phyloP scores from a whole-genome alignment of 2,329 filamentous ascomycete species.

The Tolypocladium ovalisporum region DNA sequence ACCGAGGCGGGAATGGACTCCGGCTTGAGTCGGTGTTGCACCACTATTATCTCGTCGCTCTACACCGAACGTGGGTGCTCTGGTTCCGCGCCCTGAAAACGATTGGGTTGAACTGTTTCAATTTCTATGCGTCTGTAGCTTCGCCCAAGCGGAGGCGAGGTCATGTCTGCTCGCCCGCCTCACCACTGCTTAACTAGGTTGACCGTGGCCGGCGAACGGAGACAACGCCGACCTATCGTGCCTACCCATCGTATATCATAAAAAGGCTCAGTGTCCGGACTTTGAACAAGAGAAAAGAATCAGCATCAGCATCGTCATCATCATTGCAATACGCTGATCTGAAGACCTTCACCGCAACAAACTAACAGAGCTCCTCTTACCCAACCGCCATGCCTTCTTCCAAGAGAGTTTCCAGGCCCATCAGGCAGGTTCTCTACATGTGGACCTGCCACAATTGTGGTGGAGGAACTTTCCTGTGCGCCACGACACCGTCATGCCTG shows the following conservation, averaged over 20 bases:
- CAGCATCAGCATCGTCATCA: not conserved
- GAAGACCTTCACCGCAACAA: not conserved
- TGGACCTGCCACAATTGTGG: slow-evolving; percentile 6
- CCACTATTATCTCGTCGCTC: not conserved
- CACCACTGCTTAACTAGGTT: not conserved
- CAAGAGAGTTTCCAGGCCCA: not conserved
- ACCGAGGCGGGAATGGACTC: not conserved
- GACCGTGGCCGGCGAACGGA: not conserved
- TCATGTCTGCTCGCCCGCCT: not conserved
- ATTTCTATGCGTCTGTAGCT: not conserved
- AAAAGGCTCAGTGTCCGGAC: not conserved
- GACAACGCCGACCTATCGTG: not conserved
- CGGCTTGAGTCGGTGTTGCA: not conserved
- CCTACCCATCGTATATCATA: not conserved
- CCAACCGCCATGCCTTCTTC: not conserved
- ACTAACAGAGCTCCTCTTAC: not conserved
- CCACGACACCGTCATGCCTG: slow-evolving; percentile 4
- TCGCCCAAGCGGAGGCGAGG: not conserved
- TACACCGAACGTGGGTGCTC: not conserved
- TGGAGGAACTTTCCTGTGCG: slow-evolving; percentile 2
- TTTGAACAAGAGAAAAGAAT: not conserved
- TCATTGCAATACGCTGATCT: not conserved
- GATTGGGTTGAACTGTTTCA: not conserved
- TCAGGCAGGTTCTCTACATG: not conserved
- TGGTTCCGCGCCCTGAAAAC: not conserved